Evolutionary conservation across 305 asterid genomes (phyloP), one percentile per base, ranked within the genome.

Genomic region (Fraxinus platypoda): DNA sequence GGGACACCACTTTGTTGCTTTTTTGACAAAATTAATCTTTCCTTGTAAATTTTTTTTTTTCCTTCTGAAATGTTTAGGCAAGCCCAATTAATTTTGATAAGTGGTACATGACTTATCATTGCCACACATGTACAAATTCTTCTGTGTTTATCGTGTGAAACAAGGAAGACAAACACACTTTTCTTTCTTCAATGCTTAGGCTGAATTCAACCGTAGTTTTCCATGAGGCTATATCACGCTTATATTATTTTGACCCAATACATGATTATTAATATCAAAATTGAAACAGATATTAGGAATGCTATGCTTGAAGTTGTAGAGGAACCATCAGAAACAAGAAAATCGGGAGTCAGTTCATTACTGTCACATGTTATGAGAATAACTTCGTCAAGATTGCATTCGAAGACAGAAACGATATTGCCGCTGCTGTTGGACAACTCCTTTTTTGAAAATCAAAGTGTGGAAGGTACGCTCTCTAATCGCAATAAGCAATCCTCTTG

Each of bases 341-440:
- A 87, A 86, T 91, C 90, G 34, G 95, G 93, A 41, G 91, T 86
- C 83, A 88, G 93, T 86, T 88, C 90, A 72, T 87, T 96, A 78
- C 80, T 94, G 76, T 89, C 92, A 85, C 89, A 93, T 90, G 89
- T 83, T 72, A 75, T 96, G 92, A 91, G 95, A 85, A 93, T 90
- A 80, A 85, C 92, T n/a, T 79, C 97, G 23, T 90, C 97, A 83
- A 90, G 87, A 87, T 89, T 96, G 84, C 98, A 94, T 90, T 96
- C 97, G 31, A 89, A 86, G 88, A 90, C 92, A 43, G 89, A 83
- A 82, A 84, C 75, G 75, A 84, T 92, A 28, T 77, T 96, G 83
- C 88, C 85, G 23, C 85, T 92, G 35, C 90, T 96, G 78, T 54
- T 92, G 85, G 93, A 91, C 81, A 83, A 83, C 81, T 90, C 97